A percentile compares a stretch with the other conserved stretches of the same genome.
Evolutionary conservation across 495 filamentous ascomycete species (phyloP).

Genomic region (Penicillium maclennaniae): DNA sequence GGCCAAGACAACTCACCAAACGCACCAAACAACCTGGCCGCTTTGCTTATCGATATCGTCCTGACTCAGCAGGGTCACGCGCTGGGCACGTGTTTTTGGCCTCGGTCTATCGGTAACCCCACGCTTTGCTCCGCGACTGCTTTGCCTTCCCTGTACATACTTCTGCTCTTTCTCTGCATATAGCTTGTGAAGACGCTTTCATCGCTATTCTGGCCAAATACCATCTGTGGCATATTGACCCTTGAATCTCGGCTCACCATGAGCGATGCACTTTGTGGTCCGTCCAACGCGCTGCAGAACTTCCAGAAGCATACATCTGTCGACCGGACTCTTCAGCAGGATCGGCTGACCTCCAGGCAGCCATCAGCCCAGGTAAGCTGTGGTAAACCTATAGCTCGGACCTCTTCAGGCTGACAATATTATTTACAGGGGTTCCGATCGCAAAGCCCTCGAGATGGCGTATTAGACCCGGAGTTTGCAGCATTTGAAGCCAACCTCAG

Average conservation of each 20-base stretch:
- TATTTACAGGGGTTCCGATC: slow-evolving; percentile 59
- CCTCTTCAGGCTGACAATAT: slow-evolving; percentile 14
- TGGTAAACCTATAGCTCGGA: neutral
- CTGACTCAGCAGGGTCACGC: slow-evolving; percentile 27
- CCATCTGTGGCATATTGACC: neutral
- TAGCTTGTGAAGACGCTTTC: neutral
- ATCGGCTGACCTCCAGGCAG: slow-evolving; percentile 57
- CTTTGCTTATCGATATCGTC: slow-evolving; percentile 41
- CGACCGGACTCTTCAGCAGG: slow-evolving; percentile 82
- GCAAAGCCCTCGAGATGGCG: slow-evolving; percentile 48
- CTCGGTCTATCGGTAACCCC: slow-evolving; percentile 31
- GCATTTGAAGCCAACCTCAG: slow-evolving; percentile 60
- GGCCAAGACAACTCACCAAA: slow-evolving; percentile 12
- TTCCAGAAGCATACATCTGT: slow-evolving; percentile 76
- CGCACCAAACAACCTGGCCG: slow-evolving; percentile 28
- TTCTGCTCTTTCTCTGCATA: neutral
- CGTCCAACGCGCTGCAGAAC: slow-evolving; percentile 81
- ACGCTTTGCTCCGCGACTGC: slow-evolving; percentile 7
- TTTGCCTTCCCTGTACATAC: neutral
- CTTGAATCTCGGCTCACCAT: slow-evolving; percentile 41
- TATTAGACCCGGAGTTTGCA: slow-evolving; percentile 65
- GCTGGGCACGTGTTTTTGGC: slow-evolving; percentile 11
- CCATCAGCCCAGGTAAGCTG: slow-evolving; percentile 52
- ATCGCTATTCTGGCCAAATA: neutral
- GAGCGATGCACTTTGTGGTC: slow-evolving; percentile 82